Evolutionary conservation across 2,329 filamentous ascomycete species (phyloP).

Genomic region (Pseudocercospora ulei): DNA sequence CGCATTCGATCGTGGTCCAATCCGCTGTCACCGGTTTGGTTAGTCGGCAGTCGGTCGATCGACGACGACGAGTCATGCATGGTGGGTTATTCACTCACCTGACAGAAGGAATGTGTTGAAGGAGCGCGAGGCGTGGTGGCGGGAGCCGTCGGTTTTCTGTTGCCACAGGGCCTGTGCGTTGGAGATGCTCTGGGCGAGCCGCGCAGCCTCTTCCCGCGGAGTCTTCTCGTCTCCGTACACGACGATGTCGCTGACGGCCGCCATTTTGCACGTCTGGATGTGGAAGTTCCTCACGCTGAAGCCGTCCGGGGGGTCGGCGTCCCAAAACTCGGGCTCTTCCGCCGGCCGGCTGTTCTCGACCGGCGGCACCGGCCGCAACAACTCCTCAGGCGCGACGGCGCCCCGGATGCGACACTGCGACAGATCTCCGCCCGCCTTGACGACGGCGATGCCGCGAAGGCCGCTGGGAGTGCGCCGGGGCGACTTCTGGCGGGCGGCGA

Average conservation of each 20-base stretch:
- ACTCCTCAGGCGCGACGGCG: slow-evolving; percentile 70
- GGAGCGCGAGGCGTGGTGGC: slow-evolving; percentile 36
- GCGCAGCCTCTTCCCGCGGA: slow-evolving; percentile 54
- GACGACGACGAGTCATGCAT: no score
- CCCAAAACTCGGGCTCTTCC: slow-evolving; percentile 57
- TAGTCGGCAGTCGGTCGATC: slow-evolving; percentile 23
- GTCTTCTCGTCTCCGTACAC: slow-evolving; percentile 70
- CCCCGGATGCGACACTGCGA: slow-evolving; percentile 69
- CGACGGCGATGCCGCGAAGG: slow-evolving; percentile 68
- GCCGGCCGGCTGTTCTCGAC: slow-evolving; percentile 26
- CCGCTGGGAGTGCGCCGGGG: slow-evolving; percentile 62
- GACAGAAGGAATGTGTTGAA: slow-evolving; percentile 80
- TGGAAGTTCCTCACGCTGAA: slow-evolving; percentile 97
- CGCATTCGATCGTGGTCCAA: slow-evolving; percentile 62
- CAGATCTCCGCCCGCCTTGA: slow-evolving; percentile 81
- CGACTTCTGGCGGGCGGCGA: slow-evolving; percentile 64
- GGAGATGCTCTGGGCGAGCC: slow-evolving; percentile 55
- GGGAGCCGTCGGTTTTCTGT: slow-evolving; percentile 50
- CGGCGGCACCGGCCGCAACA: slow-evolving; percentile 47
- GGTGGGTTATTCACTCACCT: slow-evolving; percentile 38
- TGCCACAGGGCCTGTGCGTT: slow-evolving; percentile 68
- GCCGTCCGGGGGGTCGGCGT: slow-evolving; percentile 76
- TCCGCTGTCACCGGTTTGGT: slow-evolving; percentile 45
- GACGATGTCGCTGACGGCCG: slow-evolving; percentile 80
- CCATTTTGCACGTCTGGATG: slow-evolving; percentile 82